A percentile compares a stretch with the other conserved stretches of the same genome.
Evolutionary conservation across 1,284 basidiomycete species (phyloP).

Genomic region (Leccinum solheimii): DNA sequence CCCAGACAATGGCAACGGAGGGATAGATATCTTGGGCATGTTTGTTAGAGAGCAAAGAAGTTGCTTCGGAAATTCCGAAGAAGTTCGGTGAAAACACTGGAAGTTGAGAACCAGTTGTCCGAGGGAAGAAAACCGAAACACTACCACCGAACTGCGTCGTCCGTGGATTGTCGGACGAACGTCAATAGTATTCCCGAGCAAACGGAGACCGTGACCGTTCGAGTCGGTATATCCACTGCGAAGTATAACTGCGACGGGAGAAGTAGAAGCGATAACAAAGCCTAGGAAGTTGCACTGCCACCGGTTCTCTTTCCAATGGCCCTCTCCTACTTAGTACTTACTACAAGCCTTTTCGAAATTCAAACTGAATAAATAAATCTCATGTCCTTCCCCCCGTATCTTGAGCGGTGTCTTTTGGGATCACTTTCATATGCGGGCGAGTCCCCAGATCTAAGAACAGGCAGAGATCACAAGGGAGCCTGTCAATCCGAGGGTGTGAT

Average conservation of each 20-base stretch:
- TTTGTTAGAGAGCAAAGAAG: constrained; percentile 1
- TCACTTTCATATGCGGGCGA: too few species aligned
- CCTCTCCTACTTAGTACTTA: too few species aligned
- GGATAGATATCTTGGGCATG: constrained; percentile 66
- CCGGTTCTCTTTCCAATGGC: neutral
- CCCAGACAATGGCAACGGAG: constrained; percentile 68
- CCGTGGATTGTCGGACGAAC: neutral
- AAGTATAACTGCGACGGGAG: neutral
- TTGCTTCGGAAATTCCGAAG: neutral
- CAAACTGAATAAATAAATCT: too few species aligned
- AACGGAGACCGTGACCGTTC: neutral
- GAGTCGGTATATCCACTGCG: neutral
- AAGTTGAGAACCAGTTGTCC: neutral
- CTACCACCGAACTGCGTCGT: neutral
- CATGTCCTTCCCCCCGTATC: too few species aligned
- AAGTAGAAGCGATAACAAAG: too few species aligned
- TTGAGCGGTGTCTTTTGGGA: too few species aligned
- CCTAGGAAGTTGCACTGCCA: neutral
- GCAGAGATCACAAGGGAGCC: neutral
- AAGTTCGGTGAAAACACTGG: neutral
- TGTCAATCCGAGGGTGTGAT: neutral
- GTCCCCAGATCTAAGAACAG: too few species aligned
- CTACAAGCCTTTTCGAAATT: neutral
- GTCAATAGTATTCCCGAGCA: neutral
- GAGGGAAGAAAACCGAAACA: neutral